Percentiles rank a stretch among this genome's conserved stretches.
phyloP scores from a whole-genome alignment of 2,329 filamentous ascomycete genomes.

The Amylocarpus encephaloides region DNA sequence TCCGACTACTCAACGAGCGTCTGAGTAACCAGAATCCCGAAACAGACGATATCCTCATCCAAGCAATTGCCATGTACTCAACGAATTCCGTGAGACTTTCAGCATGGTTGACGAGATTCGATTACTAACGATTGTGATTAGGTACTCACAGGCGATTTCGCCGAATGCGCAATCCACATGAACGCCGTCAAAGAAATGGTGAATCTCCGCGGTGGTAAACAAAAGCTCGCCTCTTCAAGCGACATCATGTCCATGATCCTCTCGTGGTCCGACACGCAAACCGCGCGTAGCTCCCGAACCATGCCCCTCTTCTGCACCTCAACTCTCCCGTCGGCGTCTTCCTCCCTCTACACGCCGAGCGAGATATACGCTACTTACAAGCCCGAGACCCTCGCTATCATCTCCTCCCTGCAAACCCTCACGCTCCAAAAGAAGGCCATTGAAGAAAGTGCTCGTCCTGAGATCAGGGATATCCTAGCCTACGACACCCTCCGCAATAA shows the following conservation, averaged over 20 bases:
- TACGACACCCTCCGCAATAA: not conserved
- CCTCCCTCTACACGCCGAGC: not conserved
- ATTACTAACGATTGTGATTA: not conserved
- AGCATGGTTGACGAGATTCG: not conserved
- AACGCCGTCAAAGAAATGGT: not conserved
- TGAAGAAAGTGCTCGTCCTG: not conserved
- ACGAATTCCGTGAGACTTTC: not conserved
- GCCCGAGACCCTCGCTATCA: not conserved
- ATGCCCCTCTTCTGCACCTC: too few species aligned
- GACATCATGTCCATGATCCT: not conserved
- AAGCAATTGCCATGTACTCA: not conserved
- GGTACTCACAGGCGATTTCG: not conserved
- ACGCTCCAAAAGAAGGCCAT: not conserved
- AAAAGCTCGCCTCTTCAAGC: not conserved
- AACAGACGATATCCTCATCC: not conserved
- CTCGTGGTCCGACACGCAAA: not conserved
- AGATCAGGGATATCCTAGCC: not conserved
- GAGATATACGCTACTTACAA: not conserved
- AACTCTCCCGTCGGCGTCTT: too few species aligned
- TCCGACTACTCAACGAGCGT: constrained; percentile 1
- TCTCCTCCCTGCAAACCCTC: not conserved
- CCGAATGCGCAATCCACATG: not conserved
- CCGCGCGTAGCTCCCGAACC: not conserved
- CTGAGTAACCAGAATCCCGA: not conserved
- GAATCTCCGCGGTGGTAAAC: not conserved